A percentile compares a stretch with the other conserved stretches of the same genome.
These are phyloP conservation scores for Acorus gramineus DNA, from an alignment of 106 monocot species.

Conservation along the genomic window DNA sequence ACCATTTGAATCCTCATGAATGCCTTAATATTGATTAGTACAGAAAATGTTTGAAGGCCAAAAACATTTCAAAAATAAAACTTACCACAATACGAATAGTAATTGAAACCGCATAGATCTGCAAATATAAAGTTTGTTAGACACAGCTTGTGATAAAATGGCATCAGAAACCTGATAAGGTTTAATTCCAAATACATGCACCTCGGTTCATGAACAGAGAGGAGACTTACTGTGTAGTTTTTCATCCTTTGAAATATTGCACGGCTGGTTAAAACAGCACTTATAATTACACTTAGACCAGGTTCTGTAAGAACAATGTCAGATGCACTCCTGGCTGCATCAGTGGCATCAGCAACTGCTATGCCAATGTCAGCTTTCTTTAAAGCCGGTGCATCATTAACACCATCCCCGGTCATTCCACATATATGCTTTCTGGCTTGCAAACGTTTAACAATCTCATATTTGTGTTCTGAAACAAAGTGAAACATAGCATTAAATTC, in stretches of 20 bases:
- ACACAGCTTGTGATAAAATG: neutral
- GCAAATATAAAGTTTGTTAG: slow-evolving; percentile 19
- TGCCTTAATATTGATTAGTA: too few species aligned
- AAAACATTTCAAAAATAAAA: neutral
- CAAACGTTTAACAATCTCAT: slow-evolving; percentile 83
- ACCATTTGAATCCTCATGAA: too few species aligned
- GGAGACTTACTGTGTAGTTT: slow-evolving; percentile 55
- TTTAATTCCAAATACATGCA: too few species aligned
- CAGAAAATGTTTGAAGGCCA: too few species aligned
- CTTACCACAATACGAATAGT: slow-evolving; percentile 95
- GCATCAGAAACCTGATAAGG: neutral
- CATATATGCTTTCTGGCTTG: slow-evolving; percentile 92
- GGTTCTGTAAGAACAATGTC: slow-evolving; percentile 89
- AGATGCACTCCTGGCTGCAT: slow-evolving; percentile 94
- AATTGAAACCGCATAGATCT: slow-evolving; percentile 97
- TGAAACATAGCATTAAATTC: neutral
- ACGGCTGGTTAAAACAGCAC: slow-evolving; percentile 76
- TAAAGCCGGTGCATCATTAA: slow-evolving; percentile 91
- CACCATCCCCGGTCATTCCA: slow-evolving; percentile 98
- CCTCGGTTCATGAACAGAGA: neutral
- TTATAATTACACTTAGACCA: slow-evolving; percentile 80
- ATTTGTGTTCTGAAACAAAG: slow-evolving; percentile 63
- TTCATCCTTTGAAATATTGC: slow-evolving; percentile 87
- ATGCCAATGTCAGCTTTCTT: slow-evolving; percentile 98
- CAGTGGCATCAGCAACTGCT: slow-evolving; percentile 93